A percentile compares a stretch with the other conserved stretches of the same genome.
Evolutionary conservation across 1,139 yeast species (phyloP).

Genomic region (Geotrichum bryndzae): DNA sequence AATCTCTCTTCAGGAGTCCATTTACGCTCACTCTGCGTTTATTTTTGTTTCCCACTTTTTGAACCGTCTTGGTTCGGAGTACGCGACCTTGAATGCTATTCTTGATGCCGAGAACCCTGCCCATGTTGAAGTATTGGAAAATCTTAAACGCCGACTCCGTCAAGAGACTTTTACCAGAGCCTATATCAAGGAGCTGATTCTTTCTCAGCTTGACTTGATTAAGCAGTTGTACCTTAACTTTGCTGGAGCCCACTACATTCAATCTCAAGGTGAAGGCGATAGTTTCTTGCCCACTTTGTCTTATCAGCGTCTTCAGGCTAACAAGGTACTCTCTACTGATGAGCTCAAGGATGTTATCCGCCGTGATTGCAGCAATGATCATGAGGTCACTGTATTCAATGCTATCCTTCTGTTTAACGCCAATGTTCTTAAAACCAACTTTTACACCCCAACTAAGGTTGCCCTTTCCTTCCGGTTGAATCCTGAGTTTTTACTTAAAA

Average conservation of each 20-base stretch:
- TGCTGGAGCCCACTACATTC: slow-evolving; percentile 83
- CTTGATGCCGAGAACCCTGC: slow-evolving; percentile 57
- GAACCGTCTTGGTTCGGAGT: slow-evolving; percentile 90
- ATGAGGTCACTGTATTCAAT: slow-evolving; percentile 73
- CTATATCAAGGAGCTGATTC: slow-evolving; percentile 72
- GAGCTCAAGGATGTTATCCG: slow-evolving; percentile 57
- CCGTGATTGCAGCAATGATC: slow-evolving; percentile 69
- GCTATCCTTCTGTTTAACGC: slow-evolving; percentile 82
- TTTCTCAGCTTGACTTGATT: slow-evolving; percentile 62
- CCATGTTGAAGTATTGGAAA: slow-evolving; percentile 65
- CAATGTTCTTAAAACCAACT: slow-evolving; percentile 85
- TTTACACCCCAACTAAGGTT: slow-evolving; percentile 88
- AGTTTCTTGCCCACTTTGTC: slow-evolving; percentile 68
- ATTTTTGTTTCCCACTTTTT: slow-evolving; percentile 91
- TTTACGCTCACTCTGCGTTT: slow-evolving; percentile 90
- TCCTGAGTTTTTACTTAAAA: slow-evolving; percentile 74
- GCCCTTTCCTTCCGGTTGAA: slow-evolving; percentile 89
- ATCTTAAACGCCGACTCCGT: slow-evolving; percentile 82
- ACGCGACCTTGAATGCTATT: slow-evolving; percentile 58
- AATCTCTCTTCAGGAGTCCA: slow-evolving; percentile 86
- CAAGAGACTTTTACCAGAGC: slow-evolving; percentile 90
- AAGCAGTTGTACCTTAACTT: slow-evolving; percentile 84
- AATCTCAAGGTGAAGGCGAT: slow-evolving; percentile 49
- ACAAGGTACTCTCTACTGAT: slow-evolving; percentile 66
- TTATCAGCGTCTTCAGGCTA: slow-evolving; percentile 77